phyloP scores from a whole-genome alignment of 345 rosid genomes.

The Limnanthes douglasii region DNA sequence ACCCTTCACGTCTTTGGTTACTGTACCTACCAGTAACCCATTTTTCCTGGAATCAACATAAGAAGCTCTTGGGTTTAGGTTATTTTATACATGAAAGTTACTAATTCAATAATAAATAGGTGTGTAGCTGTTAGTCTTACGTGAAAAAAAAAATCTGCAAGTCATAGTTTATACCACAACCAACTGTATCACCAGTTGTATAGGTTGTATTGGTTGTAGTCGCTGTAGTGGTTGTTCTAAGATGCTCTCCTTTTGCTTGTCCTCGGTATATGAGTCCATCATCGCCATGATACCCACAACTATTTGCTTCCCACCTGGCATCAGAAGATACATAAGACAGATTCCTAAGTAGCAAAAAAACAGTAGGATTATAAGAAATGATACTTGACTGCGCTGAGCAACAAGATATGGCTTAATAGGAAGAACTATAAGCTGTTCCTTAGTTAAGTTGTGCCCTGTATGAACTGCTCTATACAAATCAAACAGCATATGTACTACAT shows the following conservation, averaged over 20 bases:
- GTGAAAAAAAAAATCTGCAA: conserved; percentile 85
- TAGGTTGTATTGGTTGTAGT: conserved; percentile 76
- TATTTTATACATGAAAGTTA: not conserved
- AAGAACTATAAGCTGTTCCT: no score
- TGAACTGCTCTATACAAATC: no score
- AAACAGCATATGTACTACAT: no score
- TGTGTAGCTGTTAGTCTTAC: conserved; percentile 34
- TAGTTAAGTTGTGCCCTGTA: no score
- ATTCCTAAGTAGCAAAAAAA: no score
- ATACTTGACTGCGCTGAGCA: no score
- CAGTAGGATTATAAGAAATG: no score
- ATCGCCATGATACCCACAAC: conserved; percentile 96
- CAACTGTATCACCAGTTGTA: conserved; percentile 67
- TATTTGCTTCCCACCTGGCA: conserved; percentile 89
- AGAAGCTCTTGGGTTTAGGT: no score
- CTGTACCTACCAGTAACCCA: conserved; percentile 52
- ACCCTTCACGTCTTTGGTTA: conserved; percentile 50
- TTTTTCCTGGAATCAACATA: conserved; percentile 69
- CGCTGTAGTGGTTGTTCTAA: no score
- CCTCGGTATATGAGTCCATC: conserved; percentile 75
- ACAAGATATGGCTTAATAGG: not conserved
- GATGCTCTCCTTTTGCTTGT: conserved; percentile 62
- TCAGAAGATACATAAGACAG: conserved; percentile 6
- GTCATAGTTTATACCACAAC: conserved; percentile 87
- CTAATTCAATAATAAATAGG: conserved; percentile 3